These are phyloP conservation scores for Hypomontagnella monticulosa DNA, from an alignment of 495 filamentous ascomycete genomes.

Conservation along the genomic window DNA sequence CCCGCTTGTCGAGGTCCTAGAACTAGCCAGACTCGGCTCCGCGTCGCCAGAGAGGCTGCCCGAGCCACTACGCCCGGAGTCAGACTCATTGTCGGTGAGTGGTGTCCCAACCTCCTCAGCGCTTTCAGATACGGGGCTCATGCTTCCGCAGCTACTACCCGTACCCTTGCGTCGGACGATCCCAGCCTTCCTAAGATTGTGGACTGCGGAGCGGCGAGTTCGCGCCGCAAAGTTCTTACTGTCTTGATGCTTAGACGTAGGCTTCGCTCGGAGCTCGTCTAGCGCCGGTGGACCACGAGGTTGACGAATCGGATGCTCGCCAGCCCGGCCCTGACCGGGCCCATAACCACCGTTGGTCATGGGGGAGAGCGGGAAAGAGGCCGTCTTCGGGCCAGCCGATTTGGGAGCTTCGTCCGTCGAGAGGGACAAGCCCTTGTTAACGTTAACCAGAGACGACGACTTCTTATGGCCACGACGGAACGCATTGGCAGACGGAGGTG, in stretches of 20 bases:
- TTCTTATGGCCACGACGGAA: constrained; percentile 96
- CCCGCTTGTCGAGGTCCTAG: constrained; percentile 77
- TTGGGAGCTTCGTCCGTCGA: constrained; percentile 66
- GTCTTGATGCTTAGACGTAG: constrained; percentile 92
- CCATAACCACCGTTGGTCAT: constrained; percentile 84
- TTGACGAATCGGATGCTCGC: constrained; percentile 93
- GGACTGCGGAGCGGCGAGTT: constrained; percentile 89
- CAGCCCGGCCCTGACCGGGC: constrained; percentile 89
- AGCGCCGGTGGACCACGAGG: constrained; percentile 91
- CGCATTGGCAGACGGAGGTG: constrained; percentile 81
- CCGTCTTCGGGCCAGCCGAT: constrained; percentile 77
- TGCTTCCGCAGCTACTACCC: constrained; percentile 73
- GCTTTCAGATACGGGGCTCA: constrained; percentile 86
- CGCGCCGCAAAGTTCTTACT: constrained; percentile 98
- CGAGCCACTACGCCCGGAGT: constrained; percentile 79
- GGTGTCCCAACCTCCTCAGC: constrained; percentile 75
- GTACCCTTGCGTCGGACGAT: constrained; percentile 81
- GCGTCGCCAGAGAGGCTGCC: constrained; percentile 82
- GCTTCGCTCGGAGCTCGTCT: constrained; percentile 89
- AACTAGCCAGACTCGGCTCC: constrained; percentile 74
- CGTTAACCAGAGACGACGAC: constrained; percentile 78
- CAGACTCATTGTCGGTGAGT: constrained; percentile 80
- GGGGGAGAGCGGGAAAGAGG: constrained; percentile 81
- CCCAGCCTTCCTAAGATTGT: constrained; percentile 89
- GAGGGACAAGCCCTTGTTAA: constrained; percentile 66